Evolutionary conservation across 345 rosid species (phyloP), one percentile per base, ranked within the genome.

Genomic region (Limnanthes douglasii): DNA sequence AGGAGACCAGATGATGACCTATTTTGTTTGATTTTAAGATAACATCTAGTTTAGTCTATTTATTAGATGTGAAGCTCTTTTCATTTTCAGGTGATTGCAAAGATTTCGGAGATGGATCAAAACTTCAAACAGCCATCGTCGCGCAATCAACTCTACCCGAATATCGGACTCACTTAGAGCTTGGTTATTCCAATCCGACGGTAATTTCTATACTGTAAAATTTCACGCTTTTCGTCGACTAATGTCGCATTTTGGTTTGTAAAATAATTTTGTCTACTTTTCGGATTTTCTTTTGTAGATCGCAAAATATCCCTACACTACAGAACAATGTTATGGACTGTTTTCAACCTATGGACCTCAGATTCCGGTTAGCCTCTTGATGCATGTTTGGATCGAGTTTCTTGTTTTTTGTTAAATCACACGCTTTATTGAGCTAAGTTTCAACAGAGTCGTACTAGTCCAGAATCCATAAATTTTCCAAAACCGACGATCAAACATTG

Each of bases 261-360:
- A 21, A 23, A 39, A 46, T 40, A 51, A 43, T 18, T 31, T 24
- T 48, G 7, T 41, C 7, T 50, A 15, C 24, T 40, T 33, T 45
- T 34, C 44, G 48, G 22, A 15, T 39, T 22, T 43, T 22, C 31
- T 51, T 21, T 45, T 83, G 98, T 53, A 66, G 8, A 64, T 65
- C 52, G 50, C 75, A 25, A 80, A 75, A 48, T 68, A 66, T 59
- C 92, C 79, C 20, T 62, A 30, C 30, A 48, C 41, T 19, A 95
- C 80, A 48, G 92, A 60, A 40, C 80, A 65, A 39, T 75, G 52
- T 53, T 84, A 70, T 56, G 95, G 94, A 52, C 39, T 80, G 39
- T 62, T 79, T 51, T 68, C 95, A 23, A 33, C 95, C 35, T 65
- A 63, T 46, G 95, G 82, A 40, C 50, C 84, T 46, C 94, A 64